phyloP scores from a whole-genome alignment of 2,329 filamentous ascomycete species.

The Aureobasidium subglaciale region DNA sequence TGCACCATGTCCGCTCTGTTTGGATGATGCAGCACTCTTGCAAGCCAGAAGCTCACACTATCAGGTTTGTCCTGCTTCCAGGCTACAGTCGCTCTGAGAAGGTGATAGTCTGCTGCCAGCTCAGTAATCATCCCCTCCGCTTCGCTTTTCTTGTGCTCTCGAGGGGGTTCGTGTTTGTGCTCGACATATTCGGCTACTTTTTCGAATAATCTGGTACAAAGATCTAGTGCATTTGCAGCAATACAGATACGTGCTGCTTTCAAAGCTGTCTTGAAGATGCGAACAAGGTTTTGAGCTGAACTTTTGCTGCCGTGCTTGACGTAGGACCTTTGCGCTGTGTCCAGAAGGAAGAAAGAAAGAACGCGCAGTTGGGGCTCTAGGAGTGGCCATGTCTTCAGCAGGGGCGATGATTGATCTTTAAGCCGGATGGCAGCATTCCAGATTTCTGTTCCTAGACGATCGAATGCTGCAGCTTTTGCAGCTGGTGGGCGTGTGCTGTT shows the following conservation, averaged over 20 bases:
- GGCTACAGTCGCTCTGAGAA: slow-evolving; percentile 61
- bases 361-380: slow-evolving; percentile 35
- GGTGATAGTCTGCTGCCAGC: slow-evolving; percentile 56
- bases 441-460: slow-evolving; percentile 49
- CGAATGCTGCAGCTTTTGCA: slow-evolving; percentile 43
- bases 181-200: slow-evolving; percentile 50
- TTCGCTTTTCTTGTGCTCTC: slow-evolving; percentile 7
- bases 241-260: slow-evolving; percentile 60
- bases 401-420: slow-evolving; percentile 16
- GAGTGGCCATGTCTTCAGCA: slow-evolving; percentile 13
- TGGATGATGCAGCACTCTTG: slow-evolving; percentile 44
- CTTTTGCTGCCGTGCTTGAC: slow-evolving; percentile 19
- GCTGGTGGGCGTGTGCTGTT: slow-evolving; percentile 18
- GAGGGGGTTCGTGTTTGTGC: slow-evolving; percentile 18
- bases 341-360: slow-evolving; percentile 63
- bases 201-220: slow-evolving; percentile 56
- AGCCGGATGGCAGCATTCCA: slow-evolving; percentile 62
- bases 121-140: slow-evolving; percentile 27
- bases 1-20: slow-evolving; percentile 40
- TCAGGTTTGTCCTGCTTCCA: slow-evolving; percentile 69
- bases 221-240: slow-evolving; percentile 48
- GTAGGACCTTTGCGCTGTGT: slow-evolving; percentile 43
- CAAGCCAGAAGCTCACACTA: slow-evolving; percentile 71
- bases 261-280: slow-evolving; percentile 60
- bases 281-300: slow-evolving; percentile 34